Evolutionary conservation across 164 flowering plant genomes (phyloP).

Genomic region (Magnolia kwangsiensis): DNA sequence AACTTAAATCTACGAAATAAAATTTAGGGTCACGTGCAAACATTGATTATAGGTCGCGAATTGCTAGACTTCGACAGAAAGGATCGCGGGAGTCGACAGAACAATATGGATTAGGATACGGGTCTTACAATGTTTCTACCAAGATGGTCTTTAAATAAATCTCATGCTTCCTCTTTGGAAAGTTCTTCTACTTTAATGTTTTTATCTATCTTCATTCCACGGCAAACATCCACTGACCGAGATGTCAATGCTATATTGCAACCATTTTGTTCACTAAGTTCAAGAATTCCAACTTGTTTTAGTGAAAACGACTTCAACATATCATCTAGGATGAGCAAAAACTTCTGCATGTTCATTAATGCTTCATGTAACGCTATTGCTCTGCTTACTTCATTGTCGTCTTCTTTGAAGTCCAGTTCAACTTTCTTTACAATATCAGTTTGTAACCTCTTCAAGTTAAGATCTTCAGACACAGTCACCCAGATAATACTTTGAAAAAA

Average conservation of each 20-base stretch:
- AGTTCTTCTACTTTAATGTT: neutral
- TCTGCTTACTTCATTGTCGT: neutral
- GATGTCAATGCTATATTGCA: conserved; percentile 7
- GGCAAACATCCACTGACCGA: neutral
- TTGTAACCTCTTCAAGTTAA: neutral
- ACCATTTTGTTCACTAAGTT: conserved; percentile 2
- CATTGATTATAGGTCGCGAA: too few relatives aligned
- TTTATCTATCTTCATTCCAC: neutral
- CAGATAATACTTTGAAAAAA: neutral
- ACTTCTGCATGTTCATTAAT: conserved; percentile 3
- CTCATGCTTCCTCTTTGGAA: neutral
- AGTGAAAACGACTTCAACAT: conserved; percentile 4
- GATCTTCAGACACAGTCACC: conserved; percentile 5
- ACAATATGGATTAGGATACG: too few relatives aligned
- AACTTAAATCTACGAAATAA: too few relatives aligned
- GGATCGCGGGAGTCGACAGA: too few relatives aligned
- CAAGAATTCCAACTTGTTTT: conserved; percentile 8
- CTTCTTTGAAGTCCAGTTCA: neutral
- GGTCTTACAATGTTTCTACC: neutral
- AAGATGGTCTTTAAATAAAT: neutral
- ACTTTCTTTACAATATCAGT: conserved; percentile 1
- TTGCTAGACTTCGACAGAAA: too few relatives aligned
- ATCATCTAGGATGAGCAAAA: conserved; percentile 15
- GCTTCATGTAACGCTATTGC: neutral
- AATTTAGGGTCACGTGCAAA: too few relatives aligned